Base-by-base conservation (phyloP, 164 flowering plant species). In the Annona squamosa region DNA sequence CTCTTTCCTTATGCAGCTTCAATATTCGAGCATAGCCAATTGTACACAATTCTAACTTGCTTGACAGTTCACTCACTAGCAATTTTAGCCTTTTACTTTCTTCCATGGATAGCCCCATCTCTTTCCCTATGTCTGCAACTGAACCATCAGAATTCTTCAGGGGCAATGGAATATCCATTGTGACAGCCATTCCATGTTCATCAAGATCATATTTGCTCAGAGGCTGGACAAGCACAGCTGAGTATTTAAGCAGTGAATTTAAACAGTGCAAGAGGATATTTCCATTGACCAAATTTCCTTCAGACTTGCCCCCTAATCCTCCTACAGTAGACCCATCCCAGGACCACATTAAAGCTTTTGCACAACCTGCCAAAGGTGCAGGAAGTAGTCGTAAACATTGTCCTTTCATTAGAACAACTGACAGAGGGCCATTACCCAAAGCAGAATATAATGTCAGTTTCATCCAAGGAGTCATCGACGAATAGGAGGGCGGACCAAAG, bases 391-490 rank as follows among this genome's bases (percentile, higher is more conserved):
- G 88, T 65, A 95, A 72, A 79, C 90, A 88, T 67, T 95, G 98
- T 41, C 99, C 99, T 85, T 95, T 95, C 98, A 95, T 91, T 78
- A 95, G 76, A 77, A 91, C 91, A 79, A 95, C 97, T 12, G 98
- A 89, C 26, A 95, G 70, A 68, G 99, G 99, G 70, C 99, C 99
- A 87, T 82, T 77, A 75, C 74, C 85, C 68, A 84, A 83, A 76
- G 90, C 79, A 73, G 98, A 82, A 79, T 93, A 95, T 17, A 95
- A 72, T 47, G 88, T 91, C 81, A 95, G 80, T 81, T 95, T 95
- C 97, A 95, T 90, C 99, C 99, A 95, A 72, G 97, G 99, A 63
- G 98, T 89, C 97, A 93, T 89, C 26, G 93, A 88, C 63, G 91
- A 87, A 78, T 93, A 89, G 37, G 94, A 87, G 26, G 98, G 98